These are phyloP conservation scores for Fusarium tjaetaba DNA, from an alignment of 2,329 filamentous ascomycete genomes.

Conservation along the genomic window DNA sequence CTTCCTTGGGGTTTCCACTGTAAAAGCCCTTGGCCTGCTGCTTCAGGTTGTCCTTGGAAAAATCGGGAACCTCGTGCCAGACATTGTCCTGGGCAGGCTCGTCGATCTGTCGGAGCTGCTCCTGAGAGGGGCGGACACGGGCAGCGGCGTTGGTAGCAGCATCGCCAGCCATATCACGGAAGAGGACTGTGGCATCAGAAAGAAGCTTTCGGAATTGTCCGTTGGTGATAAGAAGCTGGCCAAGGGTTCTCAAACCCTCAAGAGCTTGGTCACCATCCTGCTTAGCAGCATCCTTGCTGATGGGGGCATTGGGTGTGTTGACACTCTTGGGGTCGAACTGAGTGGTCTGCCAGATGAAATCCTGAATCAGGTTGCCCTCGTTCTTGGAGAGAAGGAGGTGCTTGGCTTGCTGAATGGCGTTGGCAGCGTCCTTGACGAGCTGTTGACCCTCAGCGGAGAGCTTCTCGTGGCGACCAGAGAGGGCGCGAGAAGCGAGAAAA, in stretches of 20 bases:
- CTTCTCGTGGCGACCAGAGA: conserved; percentile 76
- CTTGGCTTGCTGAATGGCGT: conserved; percentile 87
- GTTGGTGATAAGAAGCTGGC: conserved; percentile 90
- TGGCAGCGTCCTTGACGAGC: conserved; percentile 80
- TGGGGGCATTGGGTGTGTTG: conserved; percentile 69
- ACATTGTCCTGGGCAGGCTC: conserved; percentile 87
- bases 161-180: conserved; percentile 93
- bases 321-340: conserved; percentile 74
- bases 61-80: conserved; percentile 88
- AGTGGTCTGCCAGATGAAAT: conserved; percentile 96
- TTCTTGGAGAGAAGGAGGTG: conserved; percentile 91
- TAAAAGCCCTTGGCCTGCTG: conserved; percentile 73
- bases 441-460: conserved; percentile 84
- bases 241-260: conserved; percentile 86
- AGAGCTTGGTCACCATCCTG: conserved; percentile 86
- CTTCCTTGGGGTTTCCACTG: conserved; percentile 63
- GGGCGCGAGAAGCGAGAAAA: conserved; percentile 75
- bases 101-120: conserved; percentile 81
- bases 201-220: conserved; percentile 91
- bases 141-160: conserved; percentile 82
- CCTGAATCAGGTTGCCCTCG: conserved; percentile 90
- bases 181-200: conserved; percentile 76
- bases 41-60: conserved; percentile 76
- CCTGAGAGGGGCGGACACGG: conserved; percentile 79
- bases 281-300: conserved; percentile 80